Conservation (phyloP, 2,329 filamentous ascomycete genomes). For the Knoxdaviesia capensis region DNA sequence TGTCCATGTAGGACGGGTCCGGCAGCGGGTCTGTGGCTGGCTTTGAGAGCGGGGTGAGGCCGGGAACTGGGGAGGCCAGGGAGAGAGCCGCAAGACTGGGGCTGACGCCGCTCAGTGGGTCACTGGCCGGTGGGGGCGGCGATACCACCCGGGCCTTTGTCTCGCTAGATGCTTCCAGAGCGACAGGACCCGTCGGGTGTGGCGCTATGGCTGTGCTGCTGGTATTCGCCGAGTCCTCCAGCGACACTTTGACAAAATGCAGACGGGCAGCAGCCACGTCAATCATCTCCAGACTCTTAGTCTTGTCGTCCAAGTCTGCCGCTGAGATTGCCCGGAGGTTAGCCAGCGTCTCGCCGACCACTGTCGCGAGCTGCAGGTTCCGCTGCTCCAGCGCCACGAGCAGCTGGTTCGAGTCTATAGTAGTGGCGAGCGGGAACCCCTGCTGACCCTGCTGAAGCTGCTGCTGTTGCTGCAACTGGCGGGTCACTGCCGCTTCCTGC, state of each 20-base stretch:
- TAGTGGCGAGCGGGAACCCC: conserved; percentile 16
- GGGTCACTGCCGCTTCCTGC: conserved; percentile 4
- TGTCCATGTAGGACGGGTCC: too few relatives aligned
- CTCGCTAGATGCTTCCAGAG: background rate
- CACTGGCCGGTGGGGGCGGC: too few relatives aligned
- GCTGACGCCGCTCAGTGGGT: too few relatives aligned
- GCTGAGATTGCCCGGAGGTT: conserved; percentile 41
- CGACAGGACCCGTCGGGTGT: too few relatives aligned
- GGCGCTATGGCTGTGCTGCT: conserved; percentile 8
- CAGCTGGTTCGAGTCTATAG: background rate
- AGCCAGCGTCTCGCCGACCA: conserved; percentile 46
- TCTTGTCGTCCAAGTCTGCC: conserved; percentile 25
- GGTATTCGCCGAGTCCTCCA: conserved; percentile 35
- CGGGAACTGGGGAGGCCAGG: too few relatives aligned
- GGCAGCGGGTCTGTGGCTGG: too few relatives aligned
- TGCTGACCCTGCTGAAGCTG: too few relatives aligned
- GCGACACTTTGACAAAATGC: conserved; percentile 42
- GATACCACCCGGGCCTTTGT: too few relatives aligned
- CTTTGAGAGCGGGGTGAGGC: too few relatives aligned
- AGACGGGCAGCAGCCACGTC: conserved; percentile 41
- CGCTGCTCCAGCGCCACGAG: conserved; percentile 33
- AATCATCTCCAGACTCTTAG: conserved; percentile 28
- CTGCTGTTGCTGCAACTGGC: background rate
- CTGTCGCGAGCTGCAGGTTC: conserved; percentile 43
- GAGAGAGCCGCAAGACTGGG: too few relatives aligned